Conservation (phyloP, 768 basidiomycete genomes). For the Psilocybe cubensis region DNA sequence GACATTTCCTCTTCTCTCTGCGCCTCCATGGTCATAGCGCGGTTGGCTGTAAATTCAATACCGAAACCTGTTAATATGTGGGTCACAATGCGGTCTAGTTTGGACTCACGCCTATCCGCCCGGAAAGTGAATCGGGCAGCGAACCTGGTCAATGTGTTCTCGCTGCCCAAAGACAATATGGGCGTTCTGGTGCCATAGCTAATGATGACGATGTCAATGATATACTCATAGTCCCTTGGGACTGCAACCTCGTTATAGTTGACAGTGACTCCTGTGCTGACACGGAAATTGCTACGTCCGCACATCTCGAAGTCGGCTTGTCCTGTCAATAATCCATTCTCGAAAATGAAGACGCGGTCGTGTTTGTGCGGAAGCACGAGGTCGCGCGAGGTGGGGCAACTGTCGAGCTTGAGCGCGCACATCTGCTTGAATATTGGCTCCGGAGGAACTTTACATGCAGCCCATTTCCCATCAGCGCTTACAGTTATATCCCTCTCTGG, state of each 20-base stretch:
- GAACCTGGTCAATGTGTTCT: not conserved
- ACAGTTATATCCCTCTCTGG: not conserved
- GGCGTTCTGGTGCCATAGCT: not conserved
- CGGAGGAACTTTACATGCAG: not conserved
- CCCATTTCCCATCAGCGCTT: not conserved
- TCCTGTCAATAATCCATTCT: not conserved
- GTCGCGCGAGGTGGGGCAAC: not conserved
- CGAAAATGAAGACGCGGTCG: not conserved
- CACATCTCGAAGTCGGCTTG: not conserved
- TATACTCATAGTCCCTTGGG: not conserved
- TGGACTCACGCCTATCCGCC: not conserved
- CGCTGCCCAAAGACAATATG: not conserved
- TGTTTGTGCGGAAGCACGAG: not conserved
- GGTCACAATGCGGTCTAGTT: too few relatives aligned
- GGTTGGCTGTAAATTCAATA: not conserved
- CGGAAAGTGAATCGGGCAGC: not conserved
- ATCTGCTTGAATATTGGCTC: not conserved
- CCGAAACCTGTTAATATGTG: not conserved
- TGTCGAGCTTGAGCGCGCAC: not conserved
- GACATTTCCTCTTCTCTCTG: not conserved
- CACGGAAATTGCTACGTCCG: not conserved
- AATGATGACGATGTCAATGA: not conserved
- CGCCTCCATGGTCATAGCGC: not conserved
- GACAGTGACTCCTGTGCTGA: not conserved
- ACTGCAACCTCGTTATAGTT: not conserved